phyloP scores from a whole-genome alignment of 2,329 filamentous ascomycete species.

The Scytalidium sp. region DNA sequence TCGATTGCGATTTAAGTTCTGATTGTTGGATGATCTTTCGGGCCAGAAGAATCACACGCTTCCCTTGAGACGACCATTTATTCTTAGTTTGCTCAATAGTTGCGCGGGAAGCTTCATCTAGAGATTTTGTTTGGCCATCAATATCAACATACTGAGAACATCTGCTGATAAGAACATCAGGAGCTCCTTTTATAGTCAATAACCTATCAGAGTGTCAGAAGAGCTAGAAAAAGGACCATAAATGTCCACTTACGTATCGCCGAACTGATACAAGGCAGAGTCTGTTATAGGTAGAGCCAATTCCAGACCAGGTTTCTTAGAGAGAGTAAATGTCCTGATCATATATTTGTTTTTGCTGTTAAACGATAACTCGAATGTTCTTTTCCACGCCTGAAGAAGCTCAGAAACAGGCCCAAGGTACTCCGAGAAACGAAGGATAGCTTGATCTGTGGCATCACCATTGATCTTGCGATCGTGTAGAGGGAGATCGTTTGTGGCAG shows the following conservation, averaged over 20 bases:
- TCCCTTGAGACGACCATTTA: constrained; percentile 65
- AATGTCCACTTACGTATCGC: constrained; percentile 21
- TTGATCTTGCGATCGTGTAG: constrained; percentile 62
- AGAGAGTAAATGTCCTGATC: constrained; percentile 57
- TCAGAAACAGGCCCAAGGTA: constrained; percentile 57
- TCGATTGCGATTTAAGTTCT: constrained; percentile 35
- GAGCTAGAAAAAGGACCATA: not conserved
- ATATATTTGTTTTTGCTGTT: constrained; percentile 86
- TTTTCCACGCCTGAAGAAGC: constrained; percentile 60
- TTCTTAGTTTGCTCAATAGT: constrained; percentile 61
- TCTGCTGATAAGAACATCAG: constrained; percentile 66
- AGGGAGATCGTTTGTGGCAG: constrained; percentile 55
- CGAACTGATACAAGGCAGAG: constrained; percentile 17
- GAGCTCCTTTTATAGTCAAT: constrained; percentile 76
- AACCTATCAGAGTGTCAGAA: constrained; percentile 31
- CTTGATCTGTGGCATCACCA: constrained; percentile 75
- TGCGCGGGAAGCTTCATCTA: constrained; percentile 43
- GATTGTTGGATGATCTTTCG: constrained; percentile 51
- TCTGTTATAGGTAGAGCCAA: constrained; percentile 36
- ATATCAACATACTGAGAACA: constrained; percentile 56
- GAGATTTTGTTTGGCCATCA: constrained; percentile 48
- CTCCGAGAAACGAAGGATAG: constrained; percentile 70
- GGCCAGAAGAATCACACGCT: constrained; percentile 64
- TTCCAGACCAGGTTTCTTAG: constrained; percentile 33
- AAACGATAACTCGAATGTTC: constrained; percentile 67